Conservation (phyloP, 176 grass and related monocot species). For the Hordeum vulgare region DNA sequence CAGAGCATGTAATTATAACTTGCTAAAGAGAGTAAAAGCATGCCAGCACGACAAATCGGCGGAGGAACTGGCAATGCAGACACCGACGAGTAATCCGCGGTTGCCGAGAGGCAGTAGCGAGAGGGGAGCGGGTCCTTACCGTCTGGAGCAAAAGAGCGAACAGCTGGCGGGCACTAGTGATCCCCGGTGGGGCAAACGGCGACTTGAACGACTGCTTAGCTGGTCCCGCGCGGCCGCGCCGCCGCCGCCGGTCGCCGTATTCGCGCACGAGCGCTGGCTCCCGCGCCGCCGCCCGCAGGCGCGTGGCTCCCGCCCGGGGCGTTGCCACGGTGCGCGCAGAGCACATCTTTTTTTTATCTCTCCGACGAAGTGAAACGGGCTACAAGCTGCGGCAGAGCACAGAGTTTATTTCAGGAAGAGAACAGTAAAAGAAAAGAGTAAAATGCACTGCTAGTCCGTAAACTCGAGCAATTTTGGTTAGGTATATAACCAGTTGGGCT, state of each 20-base stretch:
- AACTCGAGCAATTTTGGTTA: too few species aligned
- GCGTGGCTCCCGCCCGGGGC: too few species aligned
- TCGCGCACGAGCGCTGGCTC: neutral
- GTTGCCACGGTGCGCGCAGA: too few species aligned
- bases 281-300: neutral
- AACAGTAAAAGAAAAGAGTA: too few species aligned
- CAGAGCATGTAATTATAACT: neutral
- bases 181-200: neutral
- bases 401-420: too few species aligned
- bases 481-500: too few species aligned
- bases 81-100: neutral
- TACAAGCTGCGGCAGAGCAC: too few species aligned
- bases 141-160: slow-evolving; percentile 21
- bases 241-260: neutral
- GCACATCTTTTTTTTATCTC: too few species aligned
- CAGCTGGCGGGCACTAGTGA: neutral
- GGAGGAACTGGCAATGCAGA: neutral
- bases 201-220: neutral
- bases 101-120: neutral
- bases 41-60: neutral
- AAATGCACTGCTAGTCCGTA: too few species aligned
- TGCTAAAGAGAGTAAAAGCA: neutral
- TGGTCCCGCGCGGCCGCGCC: too few species aligned
- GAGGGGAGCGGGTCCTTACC: neutral
- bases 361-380: too few species aligned